Evolutionary conservation across 768 basidiomycete species (phyloP), one percentile per base, ranked within the genome.

Genomic region (Omphalotus guepiniiformis): DNA sequence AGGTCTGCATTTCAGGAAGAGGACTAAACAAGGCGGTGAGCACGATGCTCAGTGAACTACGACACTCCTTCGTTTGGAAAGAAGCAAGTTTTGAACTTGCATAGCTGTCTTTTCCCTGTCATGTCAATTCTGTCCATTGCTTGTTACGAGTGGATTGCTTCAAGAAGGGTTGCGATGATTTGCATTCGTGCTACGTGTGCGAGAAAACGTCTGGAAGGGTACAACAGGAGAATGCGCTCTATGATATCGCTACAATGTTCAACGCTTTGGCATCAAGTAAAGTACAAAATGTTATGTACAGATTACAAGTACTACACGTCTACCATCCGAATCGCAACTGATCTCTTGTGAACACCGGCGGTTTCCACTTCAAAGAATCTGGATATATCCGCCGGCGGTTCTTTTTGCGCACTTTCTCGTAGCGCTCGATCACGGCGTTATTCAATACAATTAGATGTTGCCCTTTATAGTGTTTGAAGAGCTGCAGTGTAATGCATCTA

Each of bases 381-480:
- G 95, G 72, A 54, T 89, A 76, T 54, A 99, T 94, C 47, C 84
- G 72, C 40, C 84, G 76, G 52, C 85, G 74, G 41, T 80, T 77
- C 69, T 97, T 99, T 60, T 71, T 77, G 67, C 78, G 81, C 25
- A 80, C 75, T 63, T 92, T 93, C 64, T 88, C 83, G 66, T 96
- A 85, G 63, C 92, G 88, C 64, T 95, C 93, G 39, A 97, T 72
- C 26, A 96, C 85, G 25, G 87, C 78, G 50, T 94, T 93, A 41
- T 93, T 90, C 36, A 99, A 75, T 65, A 85, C 92, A 49, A 98
- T 89, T 52, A 94, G 84, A 63, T 98, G 90, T 57, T 88, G 86
- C 8, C 92, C 93, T 60, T 96, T 97, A 75, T 88, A 91, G 62
- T 93, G 93, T 58, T 94, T 94, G 71, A 98, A 93, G 49, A 99